These are phyloP conservation scores for Yarrowia keelungensis DNA, from an alignment of 805 yeast genomes.

Conservation along the genomic window DNA sequence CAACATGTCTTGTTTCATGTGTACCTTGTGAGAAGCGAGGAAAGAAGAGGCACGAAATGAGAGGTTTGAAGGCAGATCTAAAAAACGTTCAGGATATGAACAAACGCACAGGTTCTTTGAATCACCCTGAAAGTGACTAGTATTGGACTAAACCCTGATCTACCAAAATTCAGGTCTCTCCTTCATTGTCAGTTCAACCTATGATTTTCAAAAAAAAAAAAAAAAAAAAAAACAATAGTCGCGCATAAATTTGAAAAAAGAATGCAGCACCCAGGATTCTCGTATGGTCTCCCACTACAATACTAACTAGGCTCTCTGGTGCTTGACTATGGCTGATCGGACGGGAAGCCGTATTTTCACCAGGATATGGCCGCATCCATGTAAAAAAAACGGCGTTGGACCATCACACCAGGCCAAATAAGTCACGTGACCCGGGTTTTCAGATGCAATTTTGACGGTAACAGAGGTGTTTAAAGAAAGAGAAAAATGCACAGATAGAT, in stretches of 20 bases:
- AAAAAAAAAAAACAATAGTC: neutral
- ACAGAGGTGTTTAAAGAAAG: no score
- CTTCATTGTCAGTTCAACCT: no score
- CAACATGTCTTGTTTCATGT: no score
- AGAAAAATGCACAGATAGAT: no score
- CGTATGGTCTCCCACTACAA: slow-evolving; percentile 31
- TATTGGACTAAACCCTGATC: no score
- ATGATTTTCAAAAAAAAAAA: neutral
- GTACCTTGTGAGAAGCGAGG: no score
- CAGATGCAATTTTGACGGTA: neutral
- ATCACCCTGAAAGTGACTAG: no score
- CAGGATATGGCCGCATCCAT: slow-evolving; percentile 28
- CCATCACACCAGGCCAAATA: neutral
- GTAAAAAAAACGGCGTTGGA: neutral
- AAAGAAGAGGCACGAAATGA: no score
- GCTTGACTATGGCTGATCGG: slow-evolving; percentile 33
- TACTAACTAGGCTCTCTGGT: slow-evolving; percentile 26
- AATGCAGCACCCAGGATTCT: slow-evolving; percentile 26
- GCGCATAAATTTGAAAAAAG: neutral
- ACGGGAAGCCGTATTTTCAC: slow-evolving; percentile 31
- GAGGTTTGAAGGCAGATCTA: no score
- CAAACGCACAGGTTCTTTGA: no score
- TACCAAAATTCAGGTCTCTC: no score
- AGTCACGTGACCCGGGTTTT: neutral
- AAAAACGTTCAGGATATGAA: no score